Base-by-base conservation (phyloP, 371 early-diverging fungal genomes). In the Mucor circinelloides region DNA sequence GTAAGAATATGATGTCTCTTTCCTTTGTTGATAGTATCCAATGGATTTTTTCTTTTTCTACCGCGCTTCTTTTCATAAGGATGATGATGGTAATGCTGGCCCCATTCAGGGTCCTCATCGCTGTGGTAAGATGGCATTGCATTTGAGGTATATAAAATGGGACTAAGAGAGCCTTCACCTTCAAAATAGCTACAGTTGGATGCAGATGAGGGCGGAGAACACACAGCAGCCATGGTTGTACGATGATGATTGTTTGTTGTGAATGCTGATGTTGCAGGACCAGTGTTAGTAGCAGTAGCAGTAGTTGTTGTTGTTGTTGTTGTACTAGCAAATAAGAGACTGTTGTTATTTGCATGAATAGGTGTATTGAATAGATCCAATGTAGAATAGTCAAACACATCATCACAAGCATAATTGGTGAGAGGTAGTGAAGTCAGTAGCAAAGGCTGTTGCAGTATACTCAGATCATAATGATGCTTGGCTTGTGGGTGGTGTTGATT, bases 161-260 rank as follows among this genome's bases (percentile, higher is more conserved):
- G 50, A 8, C 25, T 50, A 1, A 23, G 25, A 50, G 60, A 30
- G 1, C 56, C 62, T 10, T 61, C 36, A 2, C 30, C 55, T 34
- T 61, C 48, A 17, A 55, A 44, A 67, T 61, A 61, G 36, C 44
- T 61, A 21, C 67, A 61, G 12, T 44, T 67, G 19, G 62, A 67
- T 7, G 62, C 61, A 12, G 62, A 67, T 7, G 62, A 67, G 6
- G 56, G 27, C 10, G 67, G 59, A 34, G 59, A 30, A 38, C 50
- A 61, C 17, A 48, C 19, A 48, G 19, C 10, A 8, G 36, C 56
- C 3, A 40, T 44, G 58, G 58, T 52, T 7, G 34, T 13, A 58
- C 19, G 23, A 13, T 30, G 30, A 25, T 58, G 38, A 21, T 23
- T 50, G 50, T 50, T 50, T 50, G 50, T 50, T 50, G 50, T 48